These are phyloP conservation scores for Microcyclosporella mali DNA, from an alignment of 2,329 filamentous ascomycete species.

Conservation along the genomic window DNA sequence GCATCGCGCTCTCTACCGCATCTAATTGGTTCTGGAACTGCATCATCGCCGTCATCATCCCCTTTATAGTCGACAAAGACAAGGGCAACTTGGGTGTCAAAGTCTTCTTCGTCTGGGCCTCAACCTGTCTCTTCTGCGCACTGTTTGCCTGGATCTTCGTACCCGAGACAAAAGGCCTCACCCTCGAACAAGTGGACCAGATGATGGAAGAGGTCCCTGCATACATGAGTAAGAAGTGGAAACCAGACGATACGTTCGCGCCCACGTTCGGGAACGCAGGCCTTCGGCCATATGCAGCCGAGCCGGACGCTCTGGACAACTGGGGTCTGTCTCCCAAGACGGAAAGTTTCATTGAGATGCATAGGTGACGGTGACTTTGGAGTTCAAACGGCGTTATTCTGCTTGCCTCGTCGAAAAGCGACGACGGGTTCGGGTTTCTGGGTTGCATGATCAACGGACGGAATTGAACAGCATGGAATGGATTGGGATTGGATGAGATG, in stretches of 20 bases:
- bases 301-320: neutral
- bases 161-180: conserved; percentile 36
- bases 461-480: neutral
- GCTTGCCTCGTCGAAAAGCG: neutral
- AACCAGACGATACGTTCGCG: conserved; percentile 27
- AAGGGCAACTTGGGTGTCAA: conserved; percentile 48
- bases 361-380: conserved; percentile 4
- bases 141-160: conserved; percentile 35
- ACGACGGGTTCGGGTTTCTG: neutral
- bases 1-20: conserved; percentile 75
- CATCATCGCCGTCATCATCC: conserved; percentile 62
- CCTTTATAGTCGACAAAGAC: conserved; percentile 60
- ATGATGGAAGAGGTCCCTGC: conserved; percentile 44
- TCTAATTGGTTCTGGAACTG: conserved; percentile 53
- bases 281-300: neutral
- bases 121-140: conserved; percentile 29
- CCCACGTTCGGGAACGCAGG: neutral
- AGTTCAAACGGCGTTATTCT: neutral
- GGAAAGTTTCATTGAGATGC: conserved; percentile 18
- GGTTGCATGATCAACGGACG: neutral
- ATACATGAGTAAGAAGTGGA: conserved; percentile 31
- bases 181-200: conserved; percentile 32
- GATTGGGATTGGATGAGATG: neutral
- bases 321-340: conserved; percentile 5
- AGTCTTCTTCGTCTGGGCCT: conserved; percentile 45